Evolutionary conservation across 768 basidiomycete species (phyloP), one percentile per base, ranked within the genome.

Genomic region (Lactarius hengduanensis): DNA sequence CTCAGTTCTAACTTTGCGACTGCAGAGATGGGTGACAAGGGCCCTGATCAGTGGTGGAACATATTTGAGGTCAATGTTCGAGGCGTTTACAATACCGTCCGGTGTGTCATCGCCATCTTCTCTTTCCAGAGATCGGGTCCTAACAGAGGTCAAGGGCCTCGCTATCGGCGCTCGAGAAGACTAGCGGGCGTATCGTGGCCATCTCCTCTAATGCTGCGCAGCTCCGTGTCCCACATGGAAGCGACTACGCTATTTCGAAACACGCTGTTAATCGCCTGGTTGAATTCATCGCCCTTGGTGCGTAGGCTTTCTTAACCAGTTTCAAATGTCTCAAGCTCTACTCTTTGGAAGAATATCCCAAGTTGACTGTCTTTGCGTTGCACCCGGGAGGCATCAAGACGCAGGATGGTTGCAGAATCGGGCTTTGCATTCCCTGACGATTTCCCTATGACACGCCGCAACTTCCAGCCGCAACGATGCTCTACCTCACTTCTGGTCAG

Each of bases 401-500:
- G 4, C 43, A 59, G 20, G 20, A 18, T 55, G 10, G 5, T 22
- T 15, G 15, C n/a, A 26, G 36, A 40, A 20, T 9, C 20, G 45
- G 65, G 9, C 62, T 65, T 57, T 62, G 65, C 15, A 68, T 63
- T 13, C 41, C 60, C 38, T 56, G 47, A 40, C 3, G 38, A 34
- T 22, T 7, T 13, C 45, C 63, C 32, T 59, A 59, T 18, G 72
- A 73, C 61, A 70, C 70, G 4, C 36, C 69, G 1, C 66, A 69
- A 43, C 66, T 74, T 9, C 72, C 73, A 15, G 72, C 71, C 9
- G 70, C 73, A 0, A 72, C 73, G 15, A 40, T 40, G 38, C 15
- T 40, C 38, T 16, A 40, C 15, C 38, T 40, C 4, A 40, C 38
- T 40, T 71, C 71, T 59, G 72, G 72, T 10, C 70, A 50, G 47